Conservation (phyloP, 2,329 filamentous ascomycete genomes). For the Neopestalotiopsis rosae region DNA sequence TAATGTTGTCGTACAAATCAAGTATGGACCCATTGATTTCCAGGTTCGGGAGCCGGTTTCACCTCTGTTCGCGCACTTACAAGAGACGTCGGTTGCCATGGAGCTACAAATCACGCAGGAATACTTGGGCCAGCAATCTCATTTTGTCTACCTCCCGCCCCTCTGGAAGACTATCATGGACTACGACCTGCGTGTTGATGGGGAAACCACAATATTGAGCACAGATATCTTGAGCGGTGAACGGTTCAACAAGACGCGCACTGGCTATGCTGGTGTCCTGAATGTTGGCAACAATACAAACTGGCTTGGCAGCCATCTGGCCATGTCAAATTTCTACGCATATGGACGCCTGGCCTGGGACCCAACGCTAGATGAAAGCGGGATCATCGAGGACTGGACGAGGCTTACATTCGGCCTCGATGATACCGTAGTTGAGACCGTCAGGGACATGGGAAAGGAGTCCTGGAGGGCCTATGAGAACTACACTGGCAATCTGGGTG, state of each 20-base stretch:
- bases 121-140: constrained; percentile 73
- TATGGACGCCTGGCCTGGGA: constrained; percentile 73
- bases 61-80: constrained; percentile 64
- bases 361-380: constrained; percentile 51
- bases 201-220: constrained; percentile 51
- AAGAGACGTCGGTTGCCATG: constrained; percentile 55
- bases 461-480: constrained; percentile 76
- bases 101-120: constrained; percentile 73
- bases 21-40: constrained; percentile 77
- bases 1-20: constrained; percentile 76
- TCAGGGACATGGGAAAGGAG: constrained; percentile 62
- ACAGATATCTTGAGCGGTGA: constrained; percentile 65
- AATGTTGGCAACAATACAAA: constrained; percentile 70
- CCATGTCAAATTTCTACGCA: constrained; percentile 75
- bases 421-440: constrained; percentile 61
- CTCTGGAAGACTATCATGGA: constrained; percentile 72
- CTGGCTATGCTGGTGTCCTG: constrained; percentile 70
- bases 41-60: constrained; percentile 72
- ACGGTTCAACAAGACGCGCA: constrained; percentile 60
- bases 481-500: constrained; percentile 72
- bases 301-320: constrained; percentile 72
- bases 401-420: constrained; percentile 68
- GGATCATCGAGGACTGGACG: constrained; percentile 69
- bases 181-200: constrained; percentile 68
- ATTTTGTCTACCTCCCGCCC: constrained; percentile 71